Evolutionary conservation across 805 yeast species (phyloP).

Genomic region (Zygoascus ofunaensis): DNA sequence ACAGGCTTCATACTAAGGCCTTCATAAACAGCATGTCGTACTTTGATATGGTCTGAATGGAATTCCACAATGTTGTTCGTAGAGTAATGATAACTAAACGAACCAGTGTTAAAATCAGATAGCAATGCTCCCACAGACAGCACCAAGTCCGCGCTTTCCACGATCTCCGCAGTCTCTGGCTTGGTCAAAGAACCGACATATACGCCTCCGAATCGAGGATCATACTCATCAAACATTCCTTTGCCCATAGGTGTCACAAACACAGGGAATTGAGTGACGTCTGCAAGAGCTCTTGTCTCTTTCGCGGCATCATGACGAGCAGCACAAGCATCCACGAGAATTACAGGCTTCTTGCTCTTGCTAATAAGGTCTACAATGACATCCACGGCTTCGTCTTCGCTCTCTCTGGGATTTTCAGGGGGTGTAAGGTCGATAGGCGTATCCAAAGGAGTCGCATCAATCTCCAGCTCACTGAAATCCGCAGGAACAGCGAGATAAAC

Average conservation of each 20-base stretch:
- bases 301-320: conserved; percentile 59
- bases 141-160: conserved; percentile 66
- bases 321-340: conserved; percentile 83
- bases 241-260: conserved; percentile 90
- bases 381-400: conserved; percentile 55
- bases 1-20: conserved; percentile 45
- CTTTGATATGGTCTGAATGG: conserved; percentile 47
- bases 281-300: conserved; percentile 56
- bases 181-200: conserved; percentile 74
- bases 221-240: conserved; percentile 63
- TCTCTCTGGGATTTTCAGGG: conserved; percentile 48
- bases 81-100: conserved; percentile 48
- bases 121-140: conserved; percentile 73
- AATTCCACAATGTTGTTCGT: conserved; percentile 47
- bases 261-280: conserved; percentile 66
- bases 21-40: conserved; percentile 43
- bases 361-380: conserved; percentile 43
- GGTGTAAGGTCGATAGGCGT: conserved; percentile 56
- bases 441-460: conserved; percentile 39
- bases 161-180: conserved; percentile 63
- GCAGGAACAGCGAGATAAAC: conserved; percentile 79
- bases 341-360: conserved; percentile 58
- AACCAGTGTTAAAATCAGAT: conserved; percentile 87
- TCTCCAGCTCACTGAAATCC: conserved; percentile 55
- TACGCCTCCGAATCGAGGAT: conserved; percentile 72